phyloP scores from a whole-genome alignment of 768 basidiomycete species.

The Tricholomella constricta region DNA sequence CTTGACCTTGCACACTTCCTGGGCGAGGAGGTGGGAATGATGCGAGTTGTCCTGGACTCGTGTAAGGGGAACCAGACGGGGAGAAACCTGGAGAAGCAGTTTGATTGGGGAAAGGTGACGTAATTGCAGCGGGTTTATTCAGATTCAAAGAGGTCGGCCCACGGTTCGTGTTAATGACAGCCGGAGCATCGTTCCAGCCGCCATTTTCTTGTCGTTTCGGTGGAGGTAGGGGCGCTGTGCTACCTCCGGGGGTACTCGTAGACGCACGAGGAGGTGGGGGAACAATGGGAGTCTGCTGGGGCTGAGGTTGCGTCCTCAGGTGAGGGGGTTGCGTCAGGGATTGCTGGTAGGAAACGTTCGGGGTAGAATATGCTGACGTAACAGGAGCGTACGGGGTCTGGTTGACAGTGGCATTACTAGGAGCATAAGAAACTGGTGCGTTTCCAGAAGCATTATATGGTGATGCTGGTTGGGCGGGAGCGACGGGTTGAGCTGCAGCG shows the following conservation, averaged over 20 bases:
- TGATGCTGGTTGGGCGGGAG: constrained; percentile 20
- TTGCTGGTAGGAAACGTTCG: constrained; percentile 19
- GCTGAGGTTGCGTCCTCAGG: constrained; percentile 34
- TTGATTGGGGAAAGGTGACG: constrained; percentile 85
- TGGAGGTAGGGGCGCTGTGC: constrained; percentile 44
- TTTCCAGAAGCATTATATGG: constrained; percentile 12
- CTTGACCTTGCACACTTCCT: constrained; percentile 55
- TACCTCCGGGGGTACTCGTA: constrained; percentile 27
- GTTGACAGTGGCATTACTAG: constrained; percentile 24
- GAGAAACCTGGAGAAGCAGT: constrained; percentile 45
- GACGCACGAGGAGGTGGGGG: constrained; percentile 48
- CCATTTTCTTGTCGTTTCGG: constrained; percentile 69
- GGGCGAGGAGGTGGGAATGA: constrained; percentile 65
- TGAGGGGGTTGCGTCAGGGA: constrained; percentile 44
- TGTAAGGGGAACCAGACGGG: constrained; percentile 45
- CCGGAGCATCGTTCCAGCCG: constrained; percentile 93
- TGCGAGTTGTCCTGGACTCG: constrained; percentile 43
- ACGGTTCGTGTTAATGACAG: constrained; percentile 47
- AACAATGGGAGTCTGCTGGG: constrained; percentile 35
- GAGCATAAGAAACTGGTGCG: constrained; percentile 19
- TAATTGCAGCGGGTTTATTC: constrained; percentile 71
- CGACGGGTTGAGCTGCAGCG: constrained; percentile 13
- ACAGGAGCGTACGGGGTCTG: constrained; percentile 35
- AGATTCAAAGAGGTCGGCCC: constrained; percentile 49
- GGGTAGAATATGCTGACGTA: constrained; percentile 14